Evolutionary conservation across 2,329 filamentous ascomycete genomes (phyloP), one percentile per base, ranked within the genome.

Genomic region (Microsporum canis): DNA sequence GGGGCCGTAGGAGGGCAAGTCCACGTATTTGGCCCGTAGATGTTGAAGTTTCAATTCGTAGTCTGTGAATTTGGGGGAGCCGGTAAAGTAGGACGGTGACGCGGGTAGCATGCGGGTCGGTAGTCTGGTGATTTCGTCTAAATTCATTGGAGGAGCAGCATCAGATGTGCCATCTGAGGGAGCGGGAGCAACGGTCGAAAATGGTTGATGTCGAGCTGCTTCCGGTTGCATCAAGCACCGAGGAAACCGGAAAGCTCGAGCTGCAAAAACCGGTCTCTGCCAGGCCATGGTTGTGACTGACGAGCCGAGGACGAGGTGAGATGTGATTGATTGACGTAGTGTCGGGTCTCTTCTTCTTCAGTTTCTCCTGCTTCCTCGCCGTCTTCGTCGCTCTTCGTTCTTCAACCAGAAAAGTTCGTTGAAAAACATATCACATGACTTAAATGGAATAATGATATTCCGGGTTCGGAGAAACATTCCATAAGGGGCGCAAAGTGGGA

Each of bases 51-150:
- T 77, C 66, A 97, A 82, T 67, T 88, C 84, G 69, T 88, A 83
- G 76, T 99, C 94, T 75, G 87, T 94, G 79, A 96, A 96, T 60
- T 82, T 80, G 1, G 91, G 88, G 63, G 87, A 87, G 59, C 87
- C 87, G 59, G 90, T 91, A 78, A 97, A 99, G 77, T 99, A 99
- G n/a, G 92, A 94, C 2, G 89, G 86, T 39, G 91, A 96, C 31
- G 82, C 81, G 23, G 94, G 94, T 39, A 96, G 78, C 27, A 95
- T 79, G 66, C 94, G 89, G 59, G 88, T 85, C 65, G 84, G 81
- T 31, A 68, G 65, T 33, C 75, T 65, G 49, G 27, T 62, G 63
- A 68, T 68, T 38, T 66, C 58, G 23, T 34, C 39, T 61, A 73
- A 70, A 62, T 77, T 65, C 60, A 75, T 71, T 60, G 72, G 67